These are phyloP conservation scores for Yamadazyma triangularis DNA, from an alignment of 1,139 yeast species.

Conservation along the genomic window DNA sequence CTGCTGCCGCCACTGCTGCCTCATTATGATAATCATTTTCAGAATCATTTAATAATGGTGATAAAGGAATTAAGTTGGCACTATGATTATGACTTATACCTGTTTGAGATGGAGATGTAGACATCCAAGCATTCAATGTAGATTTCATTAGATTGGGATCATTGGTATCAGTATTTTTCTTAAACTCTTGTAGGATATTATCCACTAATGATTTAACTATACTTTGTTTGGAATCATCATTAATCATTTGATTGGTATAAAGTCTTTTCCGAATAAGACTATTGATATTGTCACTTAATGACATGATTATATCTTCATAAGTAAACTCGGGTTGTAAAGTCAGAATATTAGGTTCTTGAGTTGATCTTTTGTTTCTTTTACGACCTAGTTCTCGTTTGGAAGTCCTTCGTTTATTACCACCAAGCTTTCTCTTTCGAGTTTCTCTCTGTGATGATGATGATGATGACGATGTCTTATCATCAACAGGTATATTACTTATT, in stretches of 20 bases:
- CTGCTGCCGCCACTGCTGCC: constrained; percentile 2
- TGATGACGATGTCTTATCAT: background rate
- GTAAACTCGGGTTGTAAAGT: too few relatives aligned
- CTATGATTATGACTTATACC: constrained; percentile 7
- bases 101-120: constrained; percentile 5
- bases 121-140: constrained; percentile 6
- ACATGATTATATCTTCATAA: background rate
- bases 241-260: constrained; percentile 5
- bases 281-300: constrained; percentile 4
- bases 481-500: background rate
- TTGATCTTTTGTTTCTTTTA: background rate
- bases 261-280: constrained; percentile 7
- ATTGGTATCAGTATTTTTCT: constrained; percentile 5
- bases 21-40: constrained; percentile 18
- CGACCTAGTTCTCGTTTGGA: background rate
- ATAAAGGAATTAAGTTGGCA: constrained; percentile 29
- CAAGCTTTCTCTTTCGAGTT: background rate
- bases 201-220: constrained; percentile 6
- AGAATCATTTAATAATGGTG: constrained; percentile 33
- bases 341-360: background rate
- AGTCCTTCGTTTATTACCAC: background rate
- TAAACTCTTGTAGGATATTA: constrained; percentile 8
- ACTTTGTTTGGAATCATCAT: constrained; percentile 9
- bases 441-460: too few relatives aligned
- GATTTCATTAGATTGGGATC: constrained; percentile 2